phyloP scores from a whole-genome alignment of 78 protist species.

The Dictyostelium discoideum region dicty_2.7 NC_007090.3:4947501-4948000 shows the following conservation, averaged over 20 bases:
- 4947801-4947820: slow-evolving; percentile 26
- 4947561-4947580: slow-evolving; percentile 33
- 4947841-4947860: slow-evolving; percentile 20
- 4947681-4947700: slow-evolving; percentile 64
- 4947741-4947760: slow-evolving; percentile 50
- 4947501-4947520: not conserved
- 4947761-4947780: slow-evolving; percentile 52
- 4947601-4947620: slow-evolving; percentile 55
- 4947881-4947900: slow-evolving; percentile 17
- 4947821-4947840: slow-evolving; percentile 50
- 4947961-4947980: slow-evolving; percentile 39
- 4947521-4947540: slow-evolving; percentile 36
- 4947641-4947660: slow-evolving; percentile 32
- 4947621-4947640: slow-evolving; percentile 23
- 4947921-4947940: slow-evolving; percentile 17
- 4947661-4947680: slow-evolving; percentile 39
- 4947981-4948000: not conserved
- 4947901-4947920: slow-evolving; percentile 64
- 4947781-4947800: slow-evolving; percentile 57
- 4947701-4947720: slow-evolving; percentile 29
- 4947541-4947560: slow-evolving; percentile 68
- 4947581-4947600: slow-evolving; percentile 19
- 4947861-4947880: slow-evolving; percentile 43
- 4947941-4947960: slow-evolving; percentile 1
- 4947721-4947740: slow-evolving; percentile 64